Evolutionary conservation across 2,329 filamentous ascomycete species (phyloP).

Genomic region (Sodiomyces alkalinus): DNA sequence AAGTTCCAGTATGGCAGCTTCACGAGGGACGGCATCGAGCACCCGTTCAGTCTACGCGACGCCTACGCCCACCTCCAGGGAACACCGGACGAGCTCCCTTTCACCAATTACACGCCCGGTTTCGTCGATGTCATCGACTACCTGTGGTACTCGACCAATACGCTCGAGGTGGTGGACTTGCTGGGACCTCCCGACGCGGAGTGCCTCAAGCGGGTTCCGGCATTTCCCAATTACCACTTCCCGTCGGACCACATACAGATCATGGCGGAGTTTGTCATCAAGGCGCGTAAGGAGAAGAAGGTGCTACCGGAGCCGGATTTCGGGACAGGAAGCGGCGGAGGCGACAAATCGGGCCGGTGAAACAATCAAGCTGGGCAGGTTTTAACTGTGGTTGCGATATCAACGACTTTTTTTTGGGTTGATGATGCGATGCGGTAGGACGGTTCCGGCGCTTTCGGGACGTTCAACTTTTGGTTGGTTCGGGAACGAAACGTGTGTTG

Average conservation of each 20-base stretch:
- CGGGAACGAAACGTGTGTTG: constrained; percentile 1
- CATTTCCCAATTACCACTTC: constrained; percentile 90
- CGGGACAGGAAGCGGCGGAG: constrained; percentile 20
- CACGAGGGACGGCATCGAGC: constrained; percentile 79
- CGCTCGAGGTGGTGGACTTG: constrained; percentile 67
- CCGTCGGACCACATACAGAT: constrained; percentile 85
- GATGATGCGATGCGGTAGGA: too few species aligned
- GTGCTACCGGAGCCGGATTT: constrained; percentile 47
- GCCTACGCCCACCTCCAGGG: constrained; percentile 73
- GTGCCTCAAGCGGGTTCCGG: constrained; percentile 74
- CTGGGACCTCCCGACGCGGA: constrained; percentile 76
- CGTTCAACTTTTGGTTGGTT: neutral
- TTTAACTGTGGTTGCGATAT: too few species aligned
- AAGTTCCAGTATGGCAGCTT: constrained; percentile 84
- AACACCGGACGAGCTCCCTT: constrained; percentile 69
- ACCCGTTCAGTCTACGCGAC: constrained; percentile 87
- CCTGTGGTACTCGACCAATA: constrained; percentile 92
- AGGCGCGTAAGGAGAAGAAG: constrained; percentile 72
- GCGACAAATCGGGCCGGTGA: neutral
- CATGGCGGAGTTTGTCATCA: constrained; percentile 79
- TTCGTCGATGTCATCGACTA: constrained; percentile 92
- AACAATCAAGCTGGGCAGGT: too few species aligned
- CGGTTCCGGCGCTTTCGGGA: neutral
- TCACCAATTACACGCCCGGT: constrained; percentile 94
- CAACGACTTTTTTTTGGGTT: constrained; percentile 2